These are phyloP conservation scores for Curvularia hawaiiensis DNA, from an alignment of 2,329 filamentous ascomycete genomes.

Conservation along the genomic window DNA sequence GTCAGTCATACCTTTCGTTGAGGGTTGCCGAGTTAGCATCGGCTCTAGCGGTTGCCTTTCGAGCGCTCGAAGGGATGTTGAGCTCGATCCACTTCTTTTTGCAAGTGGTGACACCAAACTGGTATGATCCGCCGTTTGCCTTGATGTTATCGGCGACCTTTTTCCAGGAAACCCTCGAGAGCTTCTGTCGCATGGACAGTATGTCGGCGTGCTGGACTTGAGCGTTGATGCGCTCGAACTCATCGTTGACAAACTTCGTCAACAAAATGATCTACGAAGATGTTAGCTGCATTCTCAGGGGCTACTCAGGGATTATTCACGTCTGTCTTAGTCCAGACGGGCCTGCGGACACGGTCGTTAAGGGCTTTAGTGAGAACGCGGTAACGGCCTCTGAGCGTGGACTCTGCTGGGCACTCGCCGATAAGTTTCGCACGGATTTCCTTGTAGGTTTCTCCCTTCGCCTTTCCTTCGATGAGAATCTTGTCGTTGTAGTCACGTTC, in stretches of 20 bases:
- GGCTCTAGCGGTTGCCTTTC: neutral
- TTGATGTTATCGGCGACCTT: conserved; percentile 60
- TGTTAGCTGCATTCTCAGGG: conserved; percentile 11
- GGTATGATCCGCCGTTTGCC: conserved; percentile 60
- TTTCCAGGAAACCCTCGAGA: conserved; percentile 62
- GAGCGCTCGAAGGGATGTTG: conserved; percentile 9
- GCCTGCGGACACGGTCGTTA: conserved; percentile 67
- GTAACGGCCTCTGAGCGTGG: conserved; percentile 72
- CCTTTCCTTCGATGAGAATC: conserved; percentile 59
- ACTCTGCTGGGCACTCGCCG: conserved; percentile 68
- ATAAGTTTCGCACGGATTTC: conserved; percentile 64
- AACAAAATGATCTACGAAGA: conserved; percentile 32
- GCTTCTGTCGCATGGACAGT: conserved; percentile 23
- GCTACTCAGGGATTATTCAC: conserved; percentile 56
- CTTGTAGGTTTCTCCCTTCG: conserved; percentile 65
- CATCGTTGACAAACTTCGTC: conserved; percentile 25
- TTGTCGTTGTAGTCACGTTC: conserved; percentile 35
- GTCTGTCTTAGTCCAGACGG: conserved; percentile 66
- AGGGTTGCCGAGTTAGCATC: neutral
- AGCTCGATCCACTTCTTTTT: conserved; percentile 65
- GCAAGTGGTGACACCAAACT: conserved; percentile 65
- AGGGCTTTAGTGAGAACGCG: conserved; percentile 69
- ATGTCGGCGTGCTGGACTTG: conserved; percentile 12
- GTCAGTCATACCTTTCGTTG: no score
- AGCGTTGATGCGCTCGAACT: conserved; percentile 28